phyloP scores from a whole-genome alignment of 139 green algal species.

The Tetraselmis striata region DNA sequence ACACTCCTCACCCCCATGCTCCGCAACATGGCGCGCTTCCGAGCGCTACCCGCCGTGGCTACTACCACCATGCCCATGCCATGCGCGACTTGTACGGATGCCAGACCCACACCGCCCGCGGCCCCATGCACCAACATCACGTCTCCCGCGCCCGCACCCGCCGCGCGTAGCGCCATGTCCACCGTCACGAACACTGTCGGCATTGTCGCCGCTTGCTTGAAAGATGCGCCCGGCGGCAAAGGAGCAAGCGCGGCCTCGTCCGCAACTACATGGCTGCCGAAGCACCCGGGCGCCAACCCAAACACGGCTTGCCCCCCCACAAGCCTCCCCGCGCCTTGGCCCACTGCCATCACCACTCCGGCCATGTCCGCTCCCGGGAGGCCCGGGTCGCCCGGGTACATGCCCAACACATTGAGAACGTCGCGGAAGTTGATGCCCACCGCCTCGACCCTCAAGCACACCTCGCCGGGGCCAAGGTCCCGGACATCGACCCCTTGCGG shows the following conservation, averaged over 20 bases:
- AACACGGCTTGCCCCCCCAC: conserved; percentile 59
- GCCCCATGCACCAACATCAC: conserved; percentile 50
- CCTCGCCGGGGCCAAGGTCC: not conserved
- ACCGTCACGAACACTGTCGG: conserved; percentile 24
- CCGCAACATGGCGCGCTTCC: conserved; percentile 62
- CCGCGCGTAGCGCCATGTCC: conserved; percentile 13
- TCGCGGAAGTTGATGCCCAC: conserved; percentile 57
- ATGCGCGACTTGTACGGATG: conserved; percentile 48
- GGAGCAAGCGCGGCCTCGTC: conserved; percentile 29
- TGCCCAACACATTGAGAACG: conserved; percentile 34
- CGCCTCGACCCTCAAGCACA: conserved; percentile 38
- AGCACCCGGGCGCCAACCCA: conserved; percentile 65
- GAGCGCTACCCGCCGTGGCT: conserved; percentile 60
- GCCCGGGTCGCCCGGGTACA: conserved; percentile 15
- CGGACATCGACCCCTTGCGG: not conserved
- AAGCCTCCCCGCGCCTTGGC: not conserved
- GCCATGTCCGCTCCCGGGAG: conserved; percentile 10
- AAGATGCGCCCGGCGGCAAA: conserved; percentile 53
- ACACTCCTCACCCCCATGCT: conserved; percentile 36
- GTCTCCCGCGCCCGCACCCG: conserved; percentile 20
- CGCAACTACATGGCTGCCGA: conserved; percentile 56
- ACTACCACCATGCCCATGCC: conserved; percentile 35
- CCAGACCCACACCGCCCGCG: conserved; percentile 61
- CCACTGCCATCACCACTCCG: conserved; percentile 8
- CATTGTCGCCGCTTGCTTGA: conserved; percentile 62